Evolutionary conservation across 257 asterid species (phyloP).

Genomic region (Gentiana dahurica): DNA sequence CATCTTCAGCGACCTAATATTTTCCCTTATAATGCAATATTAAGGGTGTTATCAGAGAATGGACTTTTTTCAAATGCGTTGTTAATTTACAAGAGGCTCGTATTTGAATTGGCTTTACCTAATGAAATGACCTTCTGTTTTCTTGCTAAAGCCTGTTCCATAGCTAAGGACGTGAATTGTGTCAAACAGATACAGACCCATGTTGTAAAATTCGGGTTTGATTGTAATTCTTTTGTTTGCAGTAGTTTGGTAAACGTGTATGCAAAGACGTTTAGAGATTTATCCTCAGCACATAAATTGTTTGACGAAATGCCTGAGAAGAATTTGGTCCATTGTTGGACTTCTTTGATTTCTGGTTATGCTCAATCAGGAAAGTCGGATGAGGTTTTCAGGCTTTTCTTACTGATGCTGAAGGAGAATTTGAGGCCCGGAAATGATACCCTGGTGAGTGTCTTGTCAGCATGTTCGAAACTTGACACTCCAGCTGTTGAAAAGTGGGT

Average conservation of each 20-base stretch:
- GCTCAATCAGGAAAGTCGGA: conserved; percentile 38
- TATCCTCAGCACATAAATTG: conserved; percentile 38
- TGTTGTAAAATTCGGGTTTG: conserved; percentile 37
- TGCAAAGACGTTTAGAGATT: conserved; percentile 32
- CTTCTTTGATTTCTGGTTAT: conserved; percentile 61
- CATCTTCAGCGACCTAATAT: conserved; percentile 33
- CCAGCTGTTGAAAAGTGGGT: conserved; percentile 38
- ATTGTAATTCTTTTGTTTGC: conserved; percentile 32
- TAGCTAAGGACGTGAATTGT: conserved; percentile 16
- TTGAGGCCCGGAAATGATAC: conserved; percentile 51
- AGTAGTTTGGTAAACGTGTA: conserved; percentile 52
- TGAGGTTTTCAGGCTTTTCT: conserved; percentile 37
- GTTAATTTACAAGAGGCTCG: conserved; percentile 24
- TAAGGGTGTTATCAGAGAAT: conserved; percentile 60
- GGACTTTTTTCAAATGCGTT: conserved; percentile 29
- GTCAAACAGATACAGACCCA: conserved; percentile 41
- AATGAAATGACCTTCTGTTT: conserved; percentile 63
- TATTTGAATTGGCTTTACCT: conserved; percentile 22
- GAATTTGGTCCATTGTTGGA: conserved; percentile 46
- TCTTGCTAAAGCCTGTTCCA: conserved; percentile 48
- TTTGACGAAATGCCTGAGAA: conserved; percentile 66
- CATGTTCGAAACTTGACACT: conserved; percentile 41
- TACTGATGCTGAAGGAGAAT: conserved; percentile 36
- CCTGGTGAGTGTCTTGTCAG: conserved; percentile 61
- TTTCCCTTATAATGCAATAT: conserved; percentile 66